Evolutionary conservation across 2,329 filamentous ascomycete genomes (phyloP).

Genomic region (Tympanopsis confertula): DNA sequence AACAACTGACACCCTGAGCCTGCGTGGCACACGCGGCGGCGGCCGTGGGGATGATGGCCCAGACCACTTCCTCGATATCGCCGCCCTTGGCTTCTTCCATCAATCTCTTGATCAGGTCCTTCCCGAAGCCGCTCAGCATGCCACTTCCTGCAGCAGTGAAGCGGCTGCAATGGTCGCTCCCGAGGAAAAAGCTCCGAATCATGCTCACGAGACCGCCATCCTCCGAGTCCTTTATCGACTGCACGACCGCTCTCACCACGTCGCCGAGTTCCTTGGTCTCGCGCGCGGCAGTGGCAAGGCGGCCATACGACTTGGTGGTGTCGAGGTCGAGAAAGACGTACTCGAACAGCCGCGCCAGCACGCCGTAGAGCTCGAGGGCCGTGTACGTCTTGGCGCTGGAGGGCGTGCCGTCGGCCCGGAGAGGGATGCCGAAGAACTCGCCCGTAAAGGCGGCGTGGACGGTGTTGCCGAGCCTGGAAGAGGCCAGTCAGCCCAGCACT

Average conservation of each 20-base stretch:
- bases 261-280: constrained; percentile 34
- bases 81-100: constrained; percentile 31
- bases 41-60: constrained; percentile 36
- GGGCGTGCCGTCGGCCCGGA: constrained; percentile 33
- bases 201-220: no score
- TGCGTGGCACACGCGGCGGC: constrained; percentile 40
- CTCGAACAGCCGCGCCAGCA: constrained; percentile 40
- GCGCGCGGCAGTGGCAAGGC: constrained; percentile 28
- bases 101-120: constrained; percentile 34
- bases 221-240: constrained; percentile 13
- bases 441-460: constrained; percentile 39
- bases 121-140: constrained; percentile 32
- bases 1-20: constrained; percentile 21
- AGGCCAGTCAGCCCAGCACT: not conserved
- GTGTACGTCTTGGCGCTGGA: constrained; percentile 23
- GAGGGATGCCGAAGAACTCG: constrained; percentile 36
- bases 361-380: constrained; percentile 38
- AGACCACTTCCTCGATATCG: constrained; percentile 37
- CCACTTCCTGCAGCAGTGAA: no score
- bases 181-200: no score
- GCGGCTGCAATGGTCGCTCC: no score
- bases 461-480: constrained; percentile 28
- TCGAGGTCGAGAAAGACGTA: constrained; percentile 40
- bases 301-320: constrained; percentile 31
- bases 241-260: constrained; percentile 34